Evolutionary conservation across 495 filamentous ascomycete species (phyloP), one percentile per base, ranked within the genome.

Genomic region (Neurospora sp.): DNA sequence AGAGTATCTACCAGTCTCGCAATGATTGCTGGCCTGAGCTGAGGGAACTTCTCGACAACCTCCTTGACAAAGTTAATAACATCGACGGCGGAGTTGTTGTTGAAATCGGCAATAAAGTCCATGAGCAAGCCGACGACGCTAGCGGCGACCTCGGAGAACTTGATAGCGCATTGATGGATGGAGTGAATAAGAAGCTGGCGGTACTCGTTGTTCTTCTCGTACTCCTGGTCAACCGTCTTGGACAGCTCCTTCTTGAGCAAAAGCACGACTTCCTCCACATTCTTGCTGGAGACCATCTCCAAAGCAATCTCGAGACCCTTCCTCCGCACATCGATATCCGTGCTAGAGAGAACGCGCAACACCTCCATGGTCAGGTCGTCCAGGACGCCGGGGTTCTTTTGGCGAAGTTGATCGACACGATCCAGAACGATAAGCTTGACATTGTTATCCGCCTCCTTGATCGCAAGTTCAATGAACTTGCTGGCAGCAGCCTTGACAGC

Each of bases 51-150:
- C 85, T 99, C 96, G 5, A 98, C 96, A 8, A 99, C 96, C 79
- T 99, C 96, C 82, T 99, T 99, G 69, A 98, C 94, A 76, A 99
- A 99, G 24, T 92, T 92, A 77, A 99, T 98, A 13, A 99, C 94
- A 83, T 99, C 96, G 37, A 99, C 93, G 2, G 96, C 96, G 3
- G 94, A 97, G 59, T 93, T 91, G 78, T 94, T 97, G 86, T 96
- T 98, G 82, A 98, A 98, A 81, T 99, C 96, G 71, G 92, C 93
- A 80, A 99, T 98, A 79, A 98, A 98, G 79, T 99, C 96, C 94
- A 99, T 99, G n/a, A 99, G 85, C 9, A 97, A 87, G 72, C 93
- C 96, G 72, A 99, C 96, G 69, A 98, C 96, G 79, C 93, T 97
- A 43, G 95, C 93, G 69, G 96, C 96, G 71, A 98, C 93, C 82